phyloP scores from a whole-genome alignment of 805 yeast species.

The Kluyveromyces nonfermentans region DNA sequence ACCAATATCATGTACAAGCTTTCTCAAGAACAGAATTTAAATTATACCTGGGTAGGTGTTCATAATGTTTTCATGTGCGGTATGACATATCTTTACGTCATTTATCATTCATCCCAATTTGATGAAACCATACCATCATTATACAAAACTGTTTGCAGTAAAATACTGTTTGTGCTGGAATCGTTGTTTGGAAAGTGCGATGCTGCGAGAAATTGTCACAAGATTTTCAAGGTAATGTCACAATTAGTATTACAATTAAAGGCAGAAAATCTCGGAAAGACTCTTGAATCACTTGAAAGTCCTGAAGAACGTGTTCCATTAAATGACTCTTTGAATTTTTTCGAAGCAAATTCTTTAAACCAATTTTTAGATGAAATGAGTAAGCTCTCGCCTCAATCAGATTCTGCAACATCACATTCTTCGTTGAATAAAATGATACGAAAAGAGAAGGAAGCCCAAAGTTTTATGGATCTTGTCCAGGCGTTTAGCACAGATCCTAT shows the following conservation, averaged over 20 bases:
- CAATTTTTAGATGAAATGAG: constrained; percentile 6
- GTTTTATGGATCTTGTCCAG: constrained; percentile 50
- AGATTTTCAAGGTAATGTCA: constrained; percentile 60
- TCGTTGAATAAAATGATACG: constrained; percentile 3
- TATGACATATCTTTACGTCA: constrained; percentile 67
- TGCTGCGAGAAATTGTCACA: constrained; percentile 65
- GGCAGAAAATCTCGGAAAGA: constrained; percentile 5
- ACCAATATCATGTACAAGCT: constrained; percentile 54
- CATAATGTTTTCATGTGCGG: constrained; percentile 87
- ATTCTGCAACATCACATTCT: constrained; percentile 13
- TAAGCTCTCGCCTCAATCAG: constrained; percentile 14
- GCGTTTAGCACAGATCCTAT: constrained; percentile 57
- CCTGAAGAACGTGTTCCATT: neutral
- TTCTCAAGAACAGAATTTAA: constrained; percentile 47
- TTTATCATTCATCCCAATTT: constrained; percentile 58
- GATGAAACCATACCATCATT: constrained; percentile 38
- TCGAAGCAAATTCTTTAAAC: constrained; percentile 6
- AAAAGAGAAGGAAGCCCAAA: constrained; percentile 39
- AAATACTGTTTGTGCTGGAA: constrained; percentile 48
- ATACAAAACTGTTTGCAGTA: constrained; percentile 39
- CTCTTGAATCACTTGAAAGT: constrained; percentile 5
- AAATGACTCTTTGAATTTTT: constrained; percentile 3
- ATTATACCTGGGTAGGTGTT: constrained; percentile 90
- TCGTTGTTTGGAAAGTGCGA: constrained; percentile 63
- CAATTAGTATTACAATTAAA: constrained; percentile 60